Base-by-base conservation (phyloP, 345 rosid genomes). In the Citrus sp. region DNA sequence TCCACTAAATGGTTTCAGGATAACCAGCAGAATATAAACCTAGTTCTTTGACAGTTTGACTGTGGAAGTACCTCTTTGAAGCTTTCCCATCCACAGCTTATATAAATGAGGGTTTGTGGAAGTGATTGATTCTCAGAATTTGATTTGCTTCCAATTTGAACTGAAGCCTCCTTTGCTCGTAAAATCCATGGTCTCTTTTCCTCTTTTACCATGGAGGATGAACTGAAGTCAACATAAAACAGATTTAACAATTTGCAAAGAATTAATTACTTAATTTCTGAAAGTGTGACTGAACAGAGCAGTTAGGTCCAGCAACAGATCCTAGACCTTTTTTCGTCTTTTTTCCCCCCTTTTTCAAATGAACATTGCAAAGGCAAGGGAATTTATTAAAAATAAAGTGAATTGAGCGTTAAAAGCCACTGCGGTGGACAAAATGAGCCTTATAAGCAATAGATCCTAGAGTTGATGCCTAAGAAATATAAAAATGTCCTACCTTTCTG, bases 31-130 rank as follows among this genome's bases (percentile, higher is more conserved):
- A 69, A 77, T 30, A 55, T 28, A 35, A 35, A 67, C 72, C 46
- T 24, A 69, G 61, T 69, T 70, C 4, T 34, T 59, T 73, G 77
- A 40, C 46, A 66, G 65, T 77, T 65, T 54, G 13, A 54, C 59
- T 54, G 30, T 54, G 69, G 21, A 81, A 56, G 58, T 88, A 93
- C 98, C 98, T 90, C 92, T 80, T 95, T 93, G 82, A 93, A 95
- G 88, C 94, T 95, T 84, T 92, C 96, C 99, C 99, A 95, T 76
- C 98, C 97, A 80, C 98, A 93, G 81, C 99, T 93, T 83, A 95
- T 95, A 67, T 95, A 95, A 79, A 95, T 91, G 58, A 95, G 97
- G 66, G 90, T 93, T 80, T 89, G 89, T 35, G 99, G 99, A 61
- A 90, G 89, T 54, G 82, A 77, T 49, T 82, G 86, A 72, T 63